Evolutionary conservation across 2,329 filamentous ascomycete genomes (phyloP).

Genomic region (Venturiaceae sp.): DNA sequence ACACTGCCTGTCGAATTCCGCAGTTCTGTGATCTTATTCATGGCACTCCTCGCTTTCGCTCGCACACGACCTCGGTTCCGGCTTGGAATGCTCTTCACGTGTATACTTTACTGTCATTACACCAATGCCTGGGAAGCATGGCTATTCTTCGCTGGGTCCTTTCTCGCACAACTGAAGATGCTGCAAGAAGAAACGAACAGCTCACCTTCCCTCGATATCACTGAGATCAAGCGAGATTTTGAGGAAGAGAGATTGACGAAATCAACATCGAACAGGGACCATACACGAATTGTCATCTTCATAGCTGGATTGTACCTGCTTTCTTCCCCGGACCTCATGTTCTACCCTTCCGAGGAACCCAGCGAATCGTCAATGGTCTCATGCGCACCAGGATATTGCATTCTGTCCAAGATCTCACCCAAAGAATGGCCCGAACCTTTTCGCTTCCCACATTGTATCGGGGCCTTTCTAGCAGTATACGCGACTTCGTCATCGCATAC

Average conservation of each 20-base stretch:
- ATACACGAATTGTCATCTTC: background rate
- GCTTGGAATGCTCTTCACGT: slow-evolving; percentile 7
- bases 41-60: slow-evolving; percentile 12
- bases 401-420: background rate
- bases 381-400: background rate
- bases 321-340: slow-evolving; percentile 1
- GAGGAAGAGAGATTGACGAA: no score
- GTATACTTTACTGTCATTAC: slow-evolving; percentile 14
- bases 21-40: slow-evolving; percentile 17
- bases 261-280: background rate
- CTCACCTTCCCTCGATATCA: background rate
- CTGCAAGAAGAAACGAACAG: slow-evolving; percentile 17
- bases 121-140: slow-evolving; percentile 11
- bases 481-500: slow-evolving; percentile 9
- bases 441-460: slow-evolving; percentile 33
- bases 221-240: background rate
- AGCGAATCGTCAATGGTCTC: no score
- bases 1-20: slow-evolving; percentile 28
- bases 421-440: slow-evolving; percentile 17
- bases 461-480: slow-evolving; percentile 27
- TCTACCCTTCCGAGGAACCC: no score
- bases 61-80: slow-evolving; percentile 12
- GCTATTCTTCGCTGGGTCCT: slow-evolving; percentile 30
- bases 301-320: slow-evolving; percentile 7
- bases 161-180: slow-evolving; percentile 45